A percentile compares a stretch with the other conserved stretches of the same genome.
Evolutionary conservation across 345 rosid genomes (phyloP).

Genomic region (Rhodamnia rubescens): DNA sequence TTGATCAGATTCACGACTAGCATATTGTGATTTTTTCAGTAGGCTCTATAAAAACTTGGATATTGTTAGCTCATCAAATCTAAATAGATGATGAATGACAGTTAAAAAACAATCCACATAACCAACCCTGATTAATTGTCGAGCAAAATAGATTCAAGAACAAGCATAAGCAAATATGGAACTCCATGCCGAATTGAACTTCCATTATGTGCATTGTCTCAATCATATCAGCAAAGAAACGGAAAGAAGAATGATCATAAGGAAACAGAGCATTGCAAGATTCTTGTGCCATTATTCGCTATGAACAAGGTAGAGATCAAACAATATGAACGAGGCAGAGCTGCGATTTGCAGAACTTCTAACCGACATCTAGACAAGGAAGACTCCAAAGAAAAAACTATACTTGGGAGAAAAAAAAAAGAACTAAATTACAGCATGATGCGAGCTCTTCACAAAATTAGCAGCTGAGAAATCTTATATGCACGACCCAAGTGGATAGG

Average conservation of each 20-base stretch:
- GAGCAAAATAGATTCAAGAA: not conserved
- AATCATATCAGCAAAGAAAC: not conserved
- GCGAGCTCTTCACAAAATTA: not conserved
- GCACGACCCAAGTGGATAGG: slow-evolving; percentile 38
- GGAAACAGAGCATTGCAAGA: not conserved
- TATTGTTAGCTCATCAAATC: not conserved
- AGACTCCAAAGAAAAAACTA: not conserved
- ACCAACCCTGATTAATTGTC: not conserved
- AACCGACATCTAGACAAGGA: not conserved
- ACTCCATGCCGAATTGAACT: not conserved
- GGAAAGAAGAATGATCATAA: not conserved
- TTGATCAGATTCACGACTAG: not conserved
- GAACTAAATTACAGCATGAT: not conserved
- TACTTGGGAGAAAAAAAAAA: not conserved
- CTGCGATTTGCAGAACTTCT: not conserved
- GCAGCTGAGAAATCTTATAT: slow-evolving; percentile 6
- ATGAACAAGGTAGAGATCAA: not conserved
- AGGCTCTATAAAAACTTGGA: not conserved
- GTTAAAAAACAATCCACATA: not conserved
- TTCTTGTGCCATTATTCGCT: not conserved
- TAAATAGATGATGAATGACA: not conserved
- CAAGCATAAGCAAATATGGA: not conserved
- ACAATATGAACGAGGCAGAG: not conserved
- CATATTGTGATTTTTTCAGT: not conserved
- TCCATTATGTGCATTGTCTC: not conserved